Conservation (phyloP, 768 basidiomycete species). For the Pleurotus tuoliensis region DNA sequence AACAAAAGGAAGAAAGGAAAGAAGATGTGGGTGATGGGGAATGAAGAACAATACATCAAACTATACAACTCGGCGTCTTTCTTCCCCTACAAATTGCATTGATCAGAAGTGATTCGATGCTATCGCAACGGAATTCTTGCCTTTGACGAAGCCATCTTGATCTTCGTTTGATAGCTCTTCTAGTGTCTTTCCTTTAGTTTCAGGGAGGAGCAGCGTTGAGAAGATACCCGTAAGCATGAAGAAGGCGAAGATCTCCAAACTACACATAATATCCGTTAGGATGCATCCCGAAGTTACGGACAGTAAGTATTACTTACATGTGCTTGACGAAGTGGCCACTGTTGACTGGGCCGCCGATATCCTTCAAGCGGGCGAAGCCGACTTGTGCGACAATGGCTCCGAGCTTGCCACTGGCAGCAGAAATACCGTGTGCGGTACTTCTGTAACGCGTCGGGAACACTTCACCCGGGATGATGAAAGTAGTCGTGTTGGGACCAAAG, state of each 20-base stretch:
- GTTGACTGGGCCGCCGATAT: slow-evolving; percentile 55
- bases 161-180: slow-evolving; percentile 57
- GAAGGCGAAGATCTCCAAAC: slow-evolving; percentile 59
- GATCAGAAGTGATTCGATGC: neutral
- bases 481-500: slow-evolving; percentile 80
- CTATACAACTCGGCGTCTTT: neutral
- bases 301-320: slow-evolving; percentile 45
- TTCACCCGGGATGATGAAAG: slow-evolving; percentile 80
- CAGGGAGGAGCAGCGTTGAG: slow-evolving; percentile 59
- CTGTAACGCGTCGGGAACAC: slow-evolving; percentile 87
- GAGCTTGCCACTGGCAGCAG: slow-evolving; percentile 78
- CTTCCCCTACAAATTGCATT: neutral
- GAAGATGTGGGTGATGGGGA: neutral
- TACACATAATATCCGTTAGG: slow-evolving; percentile 9
- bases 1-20: neutral
- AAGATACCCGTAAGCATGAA: slow-evolving; percentile 67
- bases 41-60: neutral
- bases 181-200: slow-evolving; percentile 49
- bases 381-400: slow-evolving; percentile 82
- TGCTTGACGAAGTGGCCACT: slow-evolving; percentile 56
- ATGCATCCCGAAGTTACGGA: slow-evolving; percentile 9
- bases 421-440: slow-evolving; percentile 81
- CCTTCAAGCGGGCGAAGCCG: slow-evolving; percentile 63
- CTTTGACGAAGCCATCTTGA: slow-evolving; percentile 40
- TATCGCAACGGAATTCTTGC: neutral